Percentiles rank a stretch among this genome's conserved stretches.
Evolutionary conservation across 2,329 filamentous ascomycete species (phyloP).

Genomic region (Pseudonectria buxi): DNA sequence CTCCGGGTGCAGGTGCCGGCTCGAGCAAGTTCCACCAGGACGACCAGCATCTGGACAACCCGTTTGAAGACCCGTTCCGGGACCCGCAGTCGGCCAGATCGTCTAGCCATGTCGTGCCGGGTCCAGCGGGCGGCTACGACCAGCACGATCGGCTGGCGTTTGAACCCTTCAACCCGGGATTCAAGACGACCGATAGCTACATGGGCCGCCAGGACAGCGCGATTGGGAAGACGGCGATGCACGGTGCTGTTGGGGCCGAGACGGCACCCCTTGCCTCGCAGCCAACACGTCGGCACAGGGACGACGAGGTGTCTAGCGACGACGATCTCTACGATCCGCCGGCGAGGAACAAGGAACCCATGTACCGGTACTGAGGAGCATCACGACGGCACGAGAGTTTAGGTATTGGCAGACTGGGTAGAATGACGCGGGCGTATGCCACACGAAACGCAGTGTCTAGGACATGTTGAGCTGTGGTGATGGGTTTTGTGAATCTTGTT

Average conservation of each 20-base stretch:
- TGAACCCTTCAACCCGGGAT: constrained; percentile 36
- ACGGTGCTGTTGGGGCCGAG: constrained; percentile 26
- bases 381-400: background rate
- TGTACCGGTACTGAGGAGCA: constrained; percentile 27
- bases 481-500: too few species aligned
- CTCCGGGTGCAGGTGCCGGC: constrained; percentile 20
- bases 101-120: constrained; percentile 8
- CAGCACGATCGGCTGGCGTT: constrained; percentile 21
- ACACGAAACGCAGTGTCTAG: too few species aligned
- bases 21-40: constrained; percentile 13
- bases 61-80: constrained; percentile 29
- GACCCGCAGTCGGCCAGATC: constrained; percentile 21
- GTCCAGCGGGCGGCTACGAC: constrained; percentile 11
- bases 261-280: constrained; percentile 10
- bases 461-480: too few species aligned
- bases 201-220: constrained; percentile 34
- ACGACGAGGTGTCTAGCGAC: constrained; percentile 25
- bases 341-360: constrained; percentile 31
- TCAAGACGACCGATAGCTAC: constrained; percentile 19
- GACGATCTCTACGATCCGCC: constrained; percentile 36
- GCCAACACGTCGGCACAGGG: constrained; percentile 11
- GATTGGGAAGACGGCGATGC: constrained; percentile 35
- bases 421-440: background rate
- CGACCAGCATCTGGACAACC: constrained; percentile 15
- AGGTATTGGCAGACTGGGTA: background rate